Conservation (phyloP, 441 rosid species). For the Eutrema salsugineum region DNA sequence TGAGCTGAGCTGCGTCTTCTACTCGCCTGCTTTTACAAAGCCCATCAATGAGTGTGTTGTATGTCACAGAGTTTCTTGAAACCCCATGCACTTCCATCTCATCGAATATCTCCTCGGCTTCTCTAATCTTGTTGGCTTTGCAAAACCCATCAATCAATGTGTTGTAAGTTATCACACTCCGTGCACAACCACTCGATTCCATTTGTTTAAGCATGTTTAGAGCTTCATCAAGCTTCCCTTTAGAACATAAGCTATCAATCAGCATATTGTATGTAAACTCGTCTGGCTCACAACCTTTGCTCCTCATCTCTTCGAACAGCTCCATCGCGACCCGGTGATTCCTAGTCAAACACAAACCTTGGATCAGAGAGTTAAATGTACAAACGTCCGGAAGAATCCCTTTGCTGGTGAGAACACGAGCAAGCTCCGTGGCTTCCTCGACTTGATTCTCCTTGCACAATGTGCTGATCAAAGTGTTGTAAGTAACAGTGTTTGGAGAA, state of each 20-base stretch:
- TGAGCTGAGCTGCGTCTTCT: constrained; percentile 81
- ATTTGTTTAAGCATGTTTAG: constrained; percentile 68
- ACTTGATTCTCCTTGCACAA: constrained; percentile 85
- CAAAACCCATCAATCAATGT: constrained; percentile 90
- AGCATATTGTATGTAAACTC: constrained; percentile 80
- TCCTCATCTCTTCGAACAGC: constrained; percentile 77
- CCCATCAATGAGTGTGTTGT: constrained; percentile 88
- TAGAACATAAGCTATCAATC: constrained; percentile 70
- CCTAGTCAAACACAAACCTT: constrained; percentile 66
- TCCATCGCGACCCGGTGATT: constrained; percentile 61
- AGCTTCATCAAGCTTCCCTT: constrained; percentile 70
- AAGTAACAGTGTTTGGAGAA: constrained; percentile 79
- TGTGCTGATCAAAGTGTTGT: constrained; percentile 75
- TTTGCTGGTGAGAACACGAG: constrained; percentile 61
- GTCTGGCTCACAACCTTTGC: constrained; percentile 76
- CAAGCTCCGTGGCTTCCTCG: constrained; percentile 73
- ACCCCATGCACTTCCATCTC: constrained; percentile 92
- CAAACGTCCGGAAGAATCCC: constrained; percentile 63
- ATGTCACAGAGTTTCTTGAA: constrained; percentile 81
- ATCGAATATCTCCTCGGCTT: constrained; percentile 89
- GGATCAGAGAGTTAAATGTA: constrained; percentile 80
- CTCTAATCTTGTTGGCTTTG: constrained; percentile 66
- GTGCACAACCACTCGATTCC: constrained; percentile 76
- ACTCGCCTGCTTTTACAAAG: constrained; percentile 75
- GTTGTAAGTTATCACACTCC: constrained; percentile 77